phyloP scores from a whole-genome alignment of 495 filamentous ascomycete genomes.

The Xylaria acuta region DNA sequence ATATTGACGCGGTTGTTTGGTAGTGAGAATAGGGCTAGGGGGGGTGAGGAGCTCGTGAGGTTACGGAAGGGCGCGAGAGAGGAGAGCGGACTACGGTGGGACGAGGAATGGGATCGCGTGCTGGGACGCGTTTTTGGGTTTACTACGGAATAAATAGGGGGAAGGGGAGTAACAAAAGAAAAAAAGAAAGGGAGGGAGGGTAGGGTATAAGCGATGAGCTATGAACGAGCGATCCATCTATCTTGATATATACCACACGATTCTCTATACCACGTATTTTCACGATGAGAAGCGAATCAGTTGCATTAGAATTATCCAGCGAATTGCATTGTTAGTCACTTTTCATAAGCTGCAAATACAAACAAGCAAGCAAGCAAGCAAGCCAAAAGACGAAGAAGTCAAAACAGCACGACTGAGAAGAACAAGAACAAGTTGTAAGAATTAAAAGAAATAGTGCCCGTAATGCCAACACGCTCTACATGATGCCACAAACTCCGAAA shows the following conservation, averaged over 20 bases:
- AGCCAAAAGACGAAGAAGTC: not conserved
- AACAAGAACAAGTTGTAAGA: not conserved
- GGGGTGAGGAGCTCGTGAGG: slow-evolving; percentile 54
- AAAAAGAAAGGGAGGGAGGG: too few species aligned
- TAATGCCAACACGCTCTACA: not conserved
- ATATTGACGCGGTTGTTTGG: slow-evolving; percentile 69
- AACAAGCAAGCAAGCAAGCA: too few species aligned
- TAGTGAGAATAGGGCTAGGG: slow-evolving; percentile 35
- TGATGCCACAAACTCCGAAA: slow-evolving; percentile 15
- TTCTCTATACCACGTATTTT: not conserved
- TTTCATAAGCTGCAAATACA: not conserved
- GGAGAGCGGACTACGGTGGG: slow-evolving; percentile 84
- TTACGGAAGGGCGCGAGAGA: slow-evolving; percentile 75
- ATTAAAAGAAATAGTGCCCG: not conserved
- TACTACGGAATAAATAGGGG: not conserved
- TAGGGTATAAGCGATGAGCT: not conserved
- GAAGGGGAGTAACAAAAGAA: too few species aligned
- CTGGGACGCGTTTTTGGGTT: slow-evolving; percentile 75
- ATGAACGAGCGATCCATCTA: not conserved
- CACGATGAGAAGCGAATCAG: not conserved
- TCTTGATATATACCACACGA: not conserved
- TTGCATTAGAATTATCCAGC: not conserved
- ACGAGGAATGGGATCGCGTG: slow-evolving; percentile 90
- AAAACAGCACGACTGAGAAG: not conserved
- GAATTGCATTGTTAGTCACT: not conserved